Evolutionary conservation across 1,284 basidiomycete genomes (phyloP), one percentile per base, ranked within the genome.

Genomic region (Lentinus polychrous): DNA sequence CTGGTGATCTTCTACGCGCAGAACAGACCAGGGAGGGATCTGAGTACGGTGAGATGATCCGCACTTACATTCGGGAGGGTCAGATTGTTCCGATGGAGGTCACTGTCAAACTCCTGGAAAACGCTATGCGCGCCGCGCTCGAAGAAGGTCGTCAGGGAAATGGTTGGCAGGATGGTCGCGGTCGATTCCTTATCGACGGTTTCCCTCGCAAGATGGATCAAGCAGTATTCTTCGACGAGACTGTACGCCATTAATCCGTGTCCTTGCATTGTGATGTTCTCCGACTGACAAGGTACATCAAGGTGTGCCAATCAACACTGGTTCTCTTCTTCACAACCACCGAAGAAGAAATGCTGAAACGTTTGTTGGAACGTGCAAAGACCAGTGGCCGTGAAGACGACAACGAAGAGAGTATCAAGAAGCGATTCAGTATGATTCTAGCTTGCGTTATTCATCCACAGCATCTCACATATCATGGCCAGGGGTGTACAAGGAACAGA

Each of bases 141-240:
- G 59, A 67, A 14, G 68, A 75, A 58, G 59, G 60, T 8, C 65
- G 64, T 48, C 45, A 66, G 1, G 70, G 69, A 6, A 68, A 73
- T 11, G 83, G 79, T 22, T 95, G 93, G 93, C 64, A 67, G 22
- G 71, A 79, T 44, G 91, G 86, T 36, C 75, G 74, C 51, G 91
- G 90, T 35, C 81, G 92, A 43, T 99, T 99, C 76, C 76, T 99
- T 55, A 86, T 99, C 57, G 96, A 99, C 58, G 96, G 96, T 2
- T 99, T 99, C 73, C 96, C 96, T 40, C 79, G 96, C 52, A 92
- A 97, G 76, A 94, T 99, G 92, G 96, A 99, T 67, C 96, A 99
- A 70, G 95, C 95, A 0, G 57, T 86, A 62, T 86, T 86, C 67
- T 99, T 99, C 62, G 96, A 99, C 63, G 74, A 91, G 61, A 78